Percentiles rank a stretch among this genome's conserved stretches.
Conservation (phyloP, 2,329 filamentous ascomycete species). For the Fusarium devonianum region DNA sequence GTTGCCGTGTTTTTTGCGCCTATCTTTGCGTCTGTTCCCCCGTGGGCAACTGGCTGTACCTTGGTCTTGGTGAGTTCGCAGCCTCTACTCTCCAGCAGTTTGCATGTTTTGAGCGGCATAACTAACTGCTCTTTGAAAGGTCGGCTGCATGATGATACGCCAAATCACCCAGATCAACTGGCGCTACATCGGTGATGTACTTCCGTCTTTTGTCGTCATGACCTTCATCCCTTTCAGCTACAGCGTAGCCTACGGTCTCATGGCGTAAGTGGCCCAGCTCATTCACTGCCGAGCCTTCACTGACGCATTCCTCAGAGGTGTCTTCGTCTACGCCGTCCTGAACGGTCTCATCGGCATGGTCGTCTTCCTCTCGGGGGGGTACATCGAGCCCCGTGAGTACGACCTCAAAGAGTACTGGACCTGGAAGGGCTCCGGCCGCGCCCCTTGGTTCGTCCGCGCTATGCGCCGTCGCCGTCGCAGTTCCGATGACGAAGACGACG, state of each 20-base stretch:
- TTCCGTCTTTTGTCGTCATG: constrained; percentile 79
- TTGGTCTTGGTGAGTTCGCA: constrained; percentile 65
- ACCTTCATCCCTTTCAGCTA: constrained; percentile 81
- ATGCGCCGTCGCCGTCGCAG: constrained; percentile 31
- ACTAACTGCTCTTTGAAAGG: constrained; percentile 49
- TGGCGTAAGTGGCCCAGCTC: constrained; percentile 62
- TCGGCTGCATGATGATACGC: constrained; percentile 80
- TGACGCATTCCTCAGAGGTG: constrained; percentile 49
- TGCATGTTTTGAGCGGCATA: not conserved
- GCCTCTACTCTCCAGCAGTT: not conserved
- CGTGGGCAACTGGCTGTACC: constrained; percentile 79
- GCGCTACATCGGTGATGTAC: constrained; percentile 76
- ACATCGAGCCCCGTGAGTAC: constrained; percentile 58
- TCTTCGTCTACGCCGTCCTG: constrained; percentile 63
- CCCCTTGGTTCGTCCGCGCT: constrained; percentile 57
- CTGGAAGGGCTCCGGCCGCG: constrained; percentile 56
- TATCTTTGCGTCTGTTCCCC: constrained; percentile 78
- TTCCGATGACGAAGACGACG: not conserved
- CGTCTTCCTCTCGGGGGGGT: constrained; percentile 52
- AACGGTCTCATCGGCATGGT: constrained; percentile 56
- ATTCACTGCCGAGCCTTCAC: not conserved
- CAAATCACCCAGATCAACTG: constrained; percentile 79
- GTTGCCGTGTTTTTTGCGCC: constrained; percentile 78
- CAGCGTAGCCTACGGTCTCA: constrained; percentile 79
- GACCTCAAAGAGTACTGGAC: constrained; percentile 65